Evolutionary conservation across 1,139 yeast species (phyloP).

Genomic region (Hanseniaspora sp.): DNA sequence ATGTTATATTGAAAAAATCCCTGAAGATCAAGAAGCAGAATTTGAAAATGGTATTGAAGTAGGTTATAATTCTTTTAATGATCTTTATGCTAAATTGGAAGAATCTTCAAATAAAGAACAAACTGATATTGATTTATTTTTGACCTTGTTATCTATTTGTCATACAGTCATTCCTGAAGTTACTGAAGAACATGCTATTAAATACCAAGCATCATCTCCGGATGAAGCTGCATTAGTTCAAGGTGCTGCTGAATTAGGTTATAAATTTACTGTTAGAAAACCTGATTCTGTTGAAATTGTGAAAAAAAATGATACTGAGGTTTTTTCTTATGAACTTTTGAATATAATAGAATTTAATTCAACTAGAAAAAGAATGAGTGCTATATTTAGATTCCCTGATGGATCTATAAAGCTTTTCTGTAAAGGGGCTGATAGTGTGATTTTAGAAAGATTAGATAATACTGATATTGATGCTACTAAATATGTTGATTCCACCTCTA

Average conservation of each 20-base stretch:
- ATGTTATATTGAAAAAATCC: conserved; percentile 78
- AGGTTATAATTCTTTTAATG: conserved; percentile 67
- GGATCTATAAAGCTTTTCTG: conserved; percentile 80
- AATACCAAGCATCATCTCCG: conserved; percentile 97
- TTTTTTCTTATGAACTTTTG: conserved; percentile 60
- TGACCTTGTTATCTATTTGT: conserved; percentile 79
- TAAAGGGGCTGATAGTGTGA: conserved; percentile 97
- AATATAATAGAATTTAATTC: conserved; percentile 95
- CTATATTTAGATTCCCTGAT: conserved; percentile 87
- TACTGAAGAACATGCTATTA: conserved; percentile 42
- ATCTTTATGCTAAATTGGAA: conserved; percentile 44
- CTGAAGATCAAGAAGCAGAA: conserved; percentile 75
- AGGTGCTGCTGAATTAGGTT: conserved; percentile 87
- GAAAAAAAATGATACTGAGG: conserved; percentile 34
- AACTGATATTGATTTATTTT: conserved; percentile 64
- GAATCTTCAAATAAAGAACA: conserved; percentile 40
- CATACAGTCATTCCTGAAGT: conserved; percentile 96
- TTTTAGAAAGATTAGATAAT: conserved; percentile 56
- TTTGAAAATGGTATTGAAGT: conserved; percentile 68
- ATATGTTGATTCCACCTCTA: conserved; percentile 67
- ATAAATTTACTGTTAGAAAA: conserved; percentile 68
- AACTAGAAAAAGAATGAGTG: conserved; percentile 95
- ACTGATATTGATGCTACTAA: conserved; percentile 54
- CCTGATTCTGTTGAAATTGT: conserved; percentile 73
- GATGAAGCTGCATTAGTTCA: conserved; percentile 98